Conservation (phyloP, 2,329 filamentous ascomycete genomes). For the Aspergillus spinulosporus region DNA sequence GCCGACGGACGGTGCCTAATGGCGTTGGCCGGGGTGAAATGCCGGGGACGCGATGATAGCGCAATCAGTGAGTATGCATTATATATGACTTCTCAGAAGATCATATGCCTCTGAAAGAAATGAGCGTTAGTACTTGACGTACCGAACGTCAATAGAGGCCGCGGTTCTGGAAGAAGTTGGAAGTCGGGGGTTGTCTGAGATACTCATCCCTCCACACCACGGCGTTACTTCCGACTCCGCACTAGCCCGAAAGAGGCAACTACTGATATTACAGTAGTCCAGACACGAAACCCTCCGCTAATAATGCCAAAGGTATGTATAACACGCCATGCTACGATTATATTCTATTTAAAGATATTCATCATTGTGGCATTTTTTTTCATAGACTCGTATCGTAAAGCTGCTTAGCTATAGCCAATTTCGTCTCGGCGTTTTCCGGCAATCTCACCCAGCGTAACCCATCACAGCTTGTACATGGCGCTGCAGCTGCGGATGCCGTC, state of each 20-base stretch:
- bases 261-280: slow-evolving; percentile 6
- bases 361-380: not conserved
- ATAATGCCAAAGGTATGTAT: too few species aligned
- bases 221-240: slow-evolving; percentile 10
- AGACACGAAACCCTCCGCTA: not conserved
- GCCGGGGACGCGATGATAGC: slow-evolving; percentile 1
- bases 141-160: not conserved
- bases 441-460: not conserved
- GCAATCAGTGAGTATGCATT: slow-evolving; percentile 10
- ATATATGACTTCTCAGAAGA: slow-evolving; percentile 4
- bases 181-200: slow-evolving; percentile 1
- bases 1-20: not conserved
- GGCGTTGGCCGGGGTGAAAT: not conserved
- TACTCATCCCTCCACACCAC: slow-evolving; percentile 4
- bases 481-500: slow-evolving; percentile 61
- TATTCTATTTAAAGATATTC: too few species aligned
- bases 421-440: not conserved
- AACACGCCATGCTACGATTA: not conserved
- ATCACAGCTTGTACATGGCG: slow-evolving; percentile 52
- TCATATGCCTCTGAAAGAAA: not conserved
- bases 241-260: slow-evolving; percentile 14
- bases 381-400: slow-evolving; percentile 9
- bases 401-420: not conserved
- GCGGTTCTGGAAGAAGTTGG: not conserved
- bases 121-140: slow-evolving; percentile 4